These are phyloP conservation scores for Trifolium repens DNA, from an alignment of 306 rosid species.

Conservation along the genomic window DNA sequence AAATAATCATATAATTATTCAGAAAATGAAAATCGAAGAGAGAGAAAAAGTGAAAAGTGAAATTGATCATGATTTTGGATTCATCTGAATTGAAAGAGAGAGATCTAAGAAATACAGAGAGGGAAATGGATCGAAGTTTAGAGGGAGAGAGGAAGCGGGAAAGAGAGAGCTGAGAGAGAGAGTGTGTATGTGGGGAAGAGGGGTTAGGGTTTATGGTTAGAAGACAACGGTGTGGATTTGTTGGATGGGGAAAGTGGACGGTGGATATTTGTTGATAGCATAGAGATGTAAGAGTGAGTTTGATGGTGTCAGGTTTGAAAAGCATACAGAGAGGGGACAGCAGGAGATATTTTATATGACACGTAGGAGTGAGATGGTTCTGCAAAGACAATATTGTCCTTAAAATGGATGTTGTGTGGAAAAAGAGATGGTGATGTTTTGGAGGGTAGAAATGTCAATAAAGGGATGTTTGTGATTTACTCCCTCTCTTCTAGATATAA, in stretches of 20 bases:
- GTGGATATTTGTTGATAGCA: background rate
- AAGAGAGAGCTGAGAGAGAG: conserved; percentile 26
- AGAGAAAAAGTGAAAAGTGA: background rate
- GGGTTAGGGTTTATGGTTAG: conserved; percentile 3
- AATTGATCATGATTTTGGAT: background rate
- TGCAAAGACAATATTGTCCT: background rate
- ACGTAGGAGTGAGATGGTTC: background rate
- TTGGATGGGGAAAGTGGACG: background rate
- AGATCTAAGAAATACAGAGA: conserved; percentile 28
- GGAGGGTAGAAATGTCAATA: background rate
- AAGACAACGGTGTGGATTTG: background rate
- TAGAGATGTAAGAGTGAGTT: background rate
- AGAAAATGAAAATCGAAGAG: background rate
- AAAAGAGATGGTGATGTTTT: background rate
- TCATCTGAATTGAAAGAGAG: no score
- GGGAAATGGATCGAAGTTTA: conserved; percentile 35
- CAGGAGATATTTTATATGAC: background rate
- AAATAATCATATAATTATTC: background rate
- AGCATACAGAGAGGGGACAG: background rate
- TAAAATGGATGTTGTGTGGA: background rate
- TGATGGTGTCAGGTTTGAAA: background rate
- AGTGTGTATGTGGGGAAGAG: background rate
- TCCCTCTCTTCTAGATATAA: no score
- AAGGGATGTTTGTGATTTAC: background rate
- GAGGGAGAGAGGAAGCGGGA: conserved; percentile 29